phyloP scores from a whole-genome alignment of 116 monocot species.

The Posidonia oceanica region DNA sequence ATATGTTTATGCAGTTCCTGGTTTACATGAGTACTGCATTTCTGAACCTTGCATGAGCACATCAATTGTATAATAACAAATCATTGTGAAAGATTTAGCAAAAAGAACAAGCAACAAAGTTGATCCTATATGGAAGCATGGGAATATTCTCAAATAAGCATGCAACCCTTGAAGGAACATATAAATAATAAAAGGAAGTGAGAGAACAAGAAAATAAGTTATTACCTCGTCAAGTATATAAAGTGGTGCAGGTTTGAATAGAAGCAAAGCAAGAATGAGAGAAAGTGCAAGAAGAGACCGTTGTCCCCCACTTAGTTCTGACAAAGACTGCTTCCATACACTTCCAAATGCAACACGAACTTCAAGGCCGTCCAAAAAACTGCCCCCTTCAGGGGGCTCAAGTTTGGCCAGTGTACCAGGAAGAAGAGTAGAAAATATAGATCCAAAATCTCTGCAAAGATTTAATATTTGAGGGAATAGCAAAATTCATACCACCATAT shows the following conservation, averaged over 20 bases:
- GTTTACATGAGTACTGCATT: too few species aligned
- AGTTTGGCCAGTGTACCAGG: constrained; percentile 95
- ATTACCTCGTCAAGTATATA: constrained; percentile 98
- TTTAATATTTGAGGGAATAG: background rate
- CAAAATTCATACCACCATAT: background rate
- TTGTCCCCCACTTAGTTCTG: constrained; percentile 95
- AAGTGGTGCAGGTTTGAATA: constrained; percentile 98
- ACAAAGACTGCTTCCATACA: constrained; percentile 98
- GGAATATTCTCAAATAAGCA: too few species aligned
- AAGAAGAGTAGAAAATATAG: constrained; percentile 87
- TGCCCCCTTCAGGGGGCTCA: constrained; percentile 74
- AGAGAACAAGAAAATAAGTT: background rate
- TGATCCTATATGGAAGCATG: too few species aligned
- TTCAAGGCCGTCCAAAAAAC: constrained; percentile 91
- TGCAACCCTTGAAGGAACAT: background rate
- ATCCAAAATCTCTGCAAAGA: constrained; percentile 85
- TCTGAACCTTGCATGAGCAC: too few species aligned
- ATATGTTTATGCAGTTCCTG: too few species aligned
- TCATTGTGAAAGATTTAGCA: background rate
- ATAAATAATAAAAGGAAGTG: background rate
- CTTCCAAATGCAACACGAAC: constrained; percentile 98
- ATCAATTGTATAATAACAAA: too few species aligned
- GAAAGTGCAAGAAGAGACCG: constrained; percentile 95
- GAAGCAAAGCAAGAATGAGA: constrained; percentile 84
- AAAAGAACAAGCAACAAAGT: background rate